These are phyloP conservation scores for Parietaria judaica DNA, from an alignment of 306 rosid genomes.

Conservation along the genomic window DNA sequence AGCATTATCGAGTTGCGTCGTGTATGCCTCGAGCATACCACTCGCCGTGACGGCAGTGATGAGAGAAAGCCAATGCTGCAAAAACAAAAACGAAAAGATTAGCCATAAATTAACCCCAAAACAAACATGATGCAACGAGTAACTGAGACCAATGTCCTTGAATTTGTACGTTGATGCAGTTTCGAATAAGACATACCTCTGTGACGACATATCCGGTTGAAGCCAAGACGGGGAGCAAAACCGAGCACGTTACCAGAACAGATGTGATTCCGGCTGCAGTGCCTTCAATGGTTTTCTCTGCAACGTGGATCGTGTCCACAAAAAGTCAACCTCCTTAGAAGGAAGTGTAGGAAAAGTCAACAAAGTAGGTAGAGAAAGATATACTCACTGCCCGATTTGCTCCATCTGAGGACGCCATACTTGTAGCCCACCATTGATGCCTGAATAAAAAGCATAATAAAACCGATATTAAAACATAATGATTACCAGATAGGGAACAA, in stretches of 20 bases:
- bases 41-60: conserved; percentile 71
- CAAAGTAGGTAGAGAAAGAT: background rate
- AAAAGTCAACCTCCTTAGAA: conserved; percentile 6
- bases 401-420: conserved; percentile 91
- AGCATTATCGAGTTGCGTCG: conserved; percentile 92
- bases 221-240: conserved; percentile 81
- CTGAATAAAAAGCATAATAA: conserved; percentile 29
- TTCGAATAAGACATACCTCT: conserved; percentile 42
- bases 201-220: conserved; percentile 80
- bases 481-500: too few relatives aligned
- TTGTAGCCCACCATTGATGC: conserved; percentile 97
- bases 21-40: conserved; percentile 96
- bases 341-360: background rate
- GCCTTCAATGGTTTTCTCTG: conserved; percentile 98
- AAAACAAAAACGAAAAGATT: conserved; percentile 14
- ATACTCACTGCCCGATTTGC: conserved; percentile 91
- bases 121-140: background rate
- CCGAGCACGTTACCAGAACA: conserved; percentile 78
- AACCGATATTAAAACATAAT: background rate
- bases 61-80: conserved; percentile 87
- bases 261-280: conserved; percentile 98
- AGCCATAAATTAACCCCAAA: conserved; percentile 11
- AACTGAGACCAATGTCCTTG: background rate
- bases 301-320: conserved; percentile 21
- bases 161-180: too few relatives aligned